Evolutionary conservation across 2,329 filamentous ascomycete species (phyloP).

Genomic region (Knufia fluminis): DNA sequence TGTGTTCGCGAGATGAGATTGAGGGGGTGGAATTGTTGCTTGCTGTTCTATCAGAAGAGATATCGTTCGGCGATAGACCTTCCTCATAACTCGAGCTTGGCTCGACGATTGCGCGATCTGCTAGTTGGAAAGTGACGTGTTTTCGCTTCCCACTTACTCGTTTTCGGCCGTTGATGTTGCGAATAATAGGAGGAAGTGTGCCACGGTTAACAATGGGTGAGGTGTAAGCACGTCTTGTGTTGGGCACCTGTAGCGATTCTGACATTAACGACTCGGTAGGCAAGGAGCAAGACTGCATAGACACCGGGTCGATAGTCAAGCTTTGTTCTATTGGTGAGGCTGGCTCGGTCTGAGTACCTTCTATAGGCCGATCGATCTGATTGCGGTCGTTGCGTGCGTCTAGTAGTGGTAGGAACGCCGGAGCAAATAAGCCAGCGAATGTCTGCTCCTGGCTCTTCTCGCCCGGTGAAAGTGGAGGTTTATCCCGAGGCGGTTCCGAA

Average conservation of each 20-base stretch:
- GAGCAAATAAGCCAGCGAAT: constrained; percentile 20
- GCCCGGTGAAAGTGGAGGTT: constrained; percentile 11
- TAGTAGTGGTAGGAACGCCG: constrained; percentile 19
- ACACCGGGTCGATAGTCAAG: neutral
- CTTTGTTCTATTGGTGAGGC: constrained; percentile 1
- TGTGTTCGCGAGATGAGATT: neutral
- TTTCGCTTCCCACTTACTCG: constrained; percentile 16
- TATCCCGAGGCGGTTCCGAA: constrained; percentile 1
- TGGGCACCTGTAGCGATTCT: neutral
- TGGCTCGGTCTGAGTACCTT: constrained; percentile 8
- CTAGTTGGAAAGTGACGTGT: constrained; percentile 23
- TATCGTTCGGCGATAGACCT: constrained; percentile 12
- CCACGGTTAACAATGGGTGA: constrained; percentile 11
- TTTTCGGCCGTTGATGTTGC: constrained; percentile 13
- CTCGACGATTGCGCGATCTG: constrained; percentile 21
- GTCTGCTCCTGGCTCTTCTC: constrained; percentile 12
- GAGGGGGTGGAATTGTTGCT: neutral
- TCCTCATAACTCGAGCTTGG: constrained; percentile 23
- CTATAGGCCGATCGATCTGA: neutral
- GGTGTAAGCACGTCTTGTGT: constrained; percentile 8
- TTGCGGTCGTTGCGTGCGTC: constrained; percentile 8
- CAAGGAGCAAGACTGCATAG: constrained; percentile 3
- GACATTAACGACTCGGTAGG: constrained; percentile 1
- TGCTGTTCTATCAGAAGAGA: neutral
- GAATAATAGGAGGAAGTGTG: constrained; percentile 21